Evolutionary conservation across 805 yeast species (phyloP).

Genomic region (Kodamaea hsintzibuensis): DNA sequence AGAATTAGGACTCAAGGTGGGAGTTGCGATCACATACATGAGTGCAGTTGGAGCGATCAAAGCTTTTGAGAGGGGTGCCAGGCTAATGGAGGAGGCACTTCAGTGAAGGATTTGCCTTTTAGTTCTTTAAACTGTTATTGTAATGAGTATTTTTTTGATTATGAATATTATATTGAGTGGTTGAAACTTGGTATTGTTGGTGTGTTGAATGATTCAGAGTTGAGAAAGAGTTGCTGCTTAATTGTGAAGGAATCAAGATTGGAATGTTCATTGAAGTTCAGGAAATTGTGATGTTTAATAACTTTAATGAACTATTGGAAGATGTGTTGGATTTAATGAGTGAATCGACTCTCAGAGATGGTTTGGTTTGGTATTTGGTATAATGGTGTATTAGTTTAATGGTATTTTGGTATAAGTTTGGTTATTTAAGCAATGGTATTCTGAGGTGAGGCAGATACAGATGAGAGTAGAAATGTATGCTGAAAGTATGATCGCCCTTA

Average conservation of each 20-base stretch:
- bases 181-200: background rate
- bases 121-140: background rate
- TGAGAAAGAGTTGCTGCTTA: too few relatives aligned
- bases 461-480: too few relatives aligned
- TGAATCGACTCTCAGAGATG: background rate
- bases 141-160: background rate
- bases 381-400: background rate
- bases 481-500: too few relatives aligned
- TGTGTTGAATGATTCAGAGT: too few relatives aligned
- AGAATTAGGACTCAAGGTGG: constrained; percentile 3
- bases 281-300: too few relatives aligned
- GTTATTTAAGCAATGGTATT: background rate
- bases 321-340: too few relatives aligned
- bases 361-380: background rate
- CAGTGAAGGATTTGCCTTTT: background rate
- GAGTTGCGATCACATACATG: constrained; percentile 7
- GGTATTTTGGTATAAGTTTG: background rate
- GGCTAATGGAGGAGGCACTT: background rate
- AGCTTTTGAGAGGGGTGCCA: background rate
- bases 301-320: too few relatives aligned
- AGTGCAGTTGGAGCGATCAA: constrained; percentile 6
- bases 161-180: background rate
- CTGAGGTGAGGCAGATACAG: too few relatives aligned
- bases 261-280: too few relatives aligned
- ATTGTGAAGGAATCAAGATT: too few relatives aligned